Evolutionary conservation across 768 basidiomycete species (phyloP), one percentile per base, ranked within the genome.

Genomic region (Lentinula sp.): DNA sequence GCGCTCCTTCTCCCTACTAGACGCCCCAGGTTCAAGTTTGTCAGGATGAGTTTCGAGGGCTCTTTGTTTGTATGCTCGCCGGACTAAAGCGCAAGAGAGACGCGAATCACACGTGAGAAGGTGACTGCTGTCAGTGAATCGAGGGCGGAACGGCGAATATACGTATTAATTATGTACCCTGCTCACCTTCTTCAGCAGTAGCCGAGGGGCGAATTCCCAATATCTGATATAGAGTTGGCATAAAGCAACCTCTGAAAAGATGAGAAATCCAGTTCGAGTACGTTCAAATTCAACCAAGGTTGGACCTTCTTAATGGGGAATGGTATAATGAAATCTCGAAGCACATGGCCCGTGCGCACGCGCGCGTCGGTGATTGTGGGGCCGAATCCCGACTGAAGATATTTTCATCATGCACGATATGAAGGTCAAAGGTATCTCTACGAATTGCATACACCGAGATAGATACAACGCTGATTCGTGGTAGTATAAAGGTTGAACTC

Each of bases 41-140:
- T 90, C 88, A 9, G 88, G 88, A 68, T 90, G 88, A 1, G 88
- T 89, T 69, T 86, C 85, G 32, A 90, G 75, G 9, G 82, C 86
- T 65, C 81, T 84, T 63, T 80, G 81, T 66, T 81, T 85, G 70
- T 88, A 90, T 1, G 86, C 87, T 65, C 77, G 84, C 55, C 85
- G 83, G 60, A 90, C 88, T 87, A 39, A 23, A 36, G 28, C 63
- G 7, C 28, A 28, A 28, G 28, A 39, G 23, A 63, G n/a, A 42
- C 23, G 39, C 15, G 32, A 36, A 33, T 52, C 37, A 39, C 33
- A 12, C 18, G 53, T 36, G 35, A 20, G 36, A 39, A 35, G n/a
- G 36, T 23, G 37, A 39, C 12, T 18, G 6, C 2, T 20, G 18
- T 28, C 28, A 28, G 28, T 28, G 28, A 28, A 28, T 3, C 28